Conservation (phyloP, 495 filamentous ascomycete genomes). For the Neurospora sp. region DNA sequence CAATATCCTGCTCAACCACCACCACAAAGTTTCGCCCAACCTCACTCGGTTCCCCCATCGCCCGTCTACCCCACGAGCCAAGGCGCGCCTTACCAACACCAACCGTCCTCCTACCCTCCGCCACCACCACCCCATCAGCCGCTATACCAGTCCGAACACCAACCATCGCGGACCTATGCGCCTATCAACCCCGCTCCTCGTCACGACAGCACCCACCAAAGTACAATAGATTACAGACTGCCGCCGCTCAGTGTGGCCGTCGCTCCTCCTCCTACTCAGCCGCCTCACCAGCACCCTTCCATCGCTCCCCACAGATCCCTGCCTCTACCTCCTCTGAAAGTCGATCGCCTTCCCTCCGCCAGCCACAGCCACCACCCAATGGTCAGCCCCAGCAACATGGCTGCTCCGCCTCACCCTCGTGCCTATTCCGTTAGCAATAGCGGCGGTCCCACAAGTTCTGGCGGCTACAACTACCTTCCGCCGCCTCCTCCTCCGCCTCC, state of each 20-base stretch:
- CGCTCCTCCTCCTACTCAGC: conserved; percentile 6
- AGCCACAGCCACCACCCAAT: conserved; percentile 2
- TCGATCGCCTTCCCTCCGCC: neutral
- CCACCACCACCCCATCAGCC: conserved; percentile 34
- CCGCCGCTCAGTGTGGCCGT: conserved; percentile 4
- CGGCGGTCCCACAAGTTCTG: conserved; percentile 8
- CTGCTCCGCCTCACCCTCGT: neutral
- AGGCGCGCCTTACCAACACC: conserved; percentile 8
- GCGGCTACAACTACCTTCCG: neutral
- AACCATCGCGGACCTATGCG: conserved; percentile 18
- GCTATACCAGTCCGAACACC: conserved; percentile 20
- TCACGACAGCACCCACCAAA: conserved; percentile 12
- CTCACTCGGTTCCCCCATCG: conserved; percentile 35
- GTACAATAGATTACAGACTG: conserved; percentile 5
- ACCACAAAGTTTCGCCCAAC: conserved; percentile 37
- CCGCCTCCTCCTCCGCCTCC: conserved; percentile 5
- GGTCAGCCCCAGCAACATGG: conserved; percentile 5
- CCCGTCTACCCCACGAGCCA: conserved; percentile 29
- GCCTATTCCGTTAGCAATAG: conserved; percentile 1
- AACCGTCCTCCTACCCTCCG: conserved; percentile 24
- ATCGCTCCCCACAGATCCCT: neutral
- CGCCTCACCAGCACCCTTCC: neutral
- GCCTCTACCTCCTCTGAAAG: conserved; percentile 12
- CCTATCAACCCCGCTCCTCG: conserved; percentile 17
- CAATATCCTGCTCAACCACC: conserved; percentile 23